Percentiles rank a stretch among this genome's conserved stretches.
Evolutionary conservation across 331 rosid species (phyloP).

Genomic region (Cydonia oblonga): DNA sequence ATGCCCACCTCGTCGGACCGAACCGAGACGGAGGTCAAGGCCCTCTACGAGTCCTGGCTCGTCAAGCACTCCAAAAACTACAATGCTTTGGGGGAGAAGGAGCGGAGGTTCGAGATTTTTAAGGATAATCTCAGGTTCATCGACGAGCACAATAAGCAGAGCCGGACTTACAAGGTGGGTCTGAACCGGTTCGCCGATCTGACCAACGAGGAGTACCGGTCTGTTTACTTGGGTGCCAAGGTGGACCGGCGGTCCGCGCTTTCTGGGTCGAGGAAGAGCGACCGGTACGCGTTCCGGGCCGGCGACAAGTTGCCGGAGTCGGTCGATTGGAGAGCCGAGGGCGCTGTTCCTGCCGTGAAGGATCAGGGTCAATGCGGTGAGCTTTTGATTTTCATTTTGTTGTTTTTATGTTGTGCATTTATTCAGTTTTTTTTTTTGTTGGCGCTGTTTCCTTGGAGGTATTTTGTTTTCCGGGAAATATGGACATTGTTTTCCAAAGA

Average conservation of each 20-base stretch:
- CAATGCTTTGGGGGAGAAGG: constrained; percentile 65
- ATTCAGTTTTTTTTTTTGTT: neutral
- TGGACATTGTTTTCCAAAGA: neutral
- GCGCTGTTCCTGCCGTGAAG: constrained; percentile 59
- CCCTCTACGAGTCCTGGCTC: constrained; percentile 62
- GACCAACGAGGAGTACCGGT: constrained; percentile 57
- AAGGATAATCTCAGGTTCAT: constrained; percentile 56
- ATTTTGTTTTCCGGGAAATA: constrained; percentile 4
- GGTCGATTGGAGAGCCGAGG: constrained; percentile 74
- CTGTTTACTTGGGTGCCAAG: constrained; percentile 31
- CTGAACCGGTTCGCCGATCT: constrained; percentile 69
- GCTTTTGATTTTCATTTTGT: constrained; percentile 2
- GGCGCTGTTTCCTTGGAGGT: neutral
- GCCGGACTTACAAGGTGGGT: constrained; percentile 36
- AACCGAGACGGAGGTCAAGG: constrained; percentile 21
- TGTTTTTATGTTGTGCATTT: neutral
- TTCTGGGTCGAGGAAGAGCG: constrained; percentile 15
- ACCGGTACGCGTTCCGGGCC: constrained; percentile 31
- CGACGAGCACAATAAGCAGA: constrained; percentile 38
- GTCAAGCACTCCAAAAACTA: constrained; percentile 48
- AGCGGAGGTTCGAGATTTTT: constrained; percentile 50
- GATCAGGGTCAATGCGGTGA: constrained; percentile 95
- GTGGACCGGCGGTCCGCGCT: constrained; percentile 4
- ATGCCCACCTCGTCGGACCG: constrained; percentile 5
- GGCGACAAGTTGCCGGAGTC: constrained; percentile 48